These are phyloP conservation scores for Pleurotus djamor DNA, from an alignment of 768 basidiomycete species.

Conservation along the genomic window DNA sequence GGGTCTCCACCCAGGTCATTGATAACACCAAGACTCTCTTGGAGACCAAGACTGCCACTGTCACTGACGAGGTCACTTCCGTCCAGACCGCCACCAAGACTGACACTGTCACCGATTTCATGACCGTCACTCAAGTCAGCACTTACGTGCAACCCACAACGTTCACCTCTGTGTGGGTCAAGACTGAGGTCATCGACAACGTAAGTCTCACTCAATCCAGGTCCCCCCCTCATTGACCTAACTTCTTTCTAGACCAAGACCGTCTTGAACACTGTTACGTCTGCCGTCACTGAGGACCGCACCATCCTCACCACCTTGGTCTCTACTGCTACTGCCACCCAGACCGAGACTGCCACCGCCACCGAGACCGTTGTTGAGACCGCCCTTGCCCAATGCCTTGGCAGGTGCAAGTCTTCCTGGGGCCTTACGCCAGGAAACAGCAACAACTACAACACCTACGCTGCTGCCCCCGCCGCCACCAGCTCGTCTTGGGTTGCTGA, in stretches of 20 bases:
- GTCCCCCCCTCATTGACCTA: too few relatives aligned
- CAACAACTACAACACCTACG: conserved; percentile 47
- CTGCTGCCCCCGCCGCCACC: conserved; percentile 21
- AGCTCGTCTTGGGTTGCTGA: neutral
- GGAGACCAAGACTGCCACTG: conserved; percentile 46
- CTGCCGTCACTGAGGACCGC: conserved; percentile 45
- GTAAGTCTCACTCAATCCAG: too few relatives aligned
- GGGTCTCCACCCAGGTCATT: conserved; percentile 52
- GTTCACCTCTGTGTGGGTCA: conserved; percentile 47
- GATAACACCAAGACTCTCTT: conserved; percentile 62
- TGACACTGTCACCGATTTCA: conserved; percentile 47
- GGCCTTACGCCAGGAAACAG: conserved; percentile 50
- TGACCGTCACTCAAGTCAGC: conserved; percentile 51
- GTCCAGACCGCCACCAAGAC: conserved; percentile 58
- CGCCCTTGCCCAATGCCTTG: conserved; percentile 52
- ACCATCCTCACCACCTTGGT: conserved; percentile 49
- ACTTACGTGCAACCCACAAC: conserved; percentile 61
- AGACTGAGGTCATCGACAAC: conserved; percentile 56
- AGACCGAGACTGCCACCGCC: conserved; percentile 38
- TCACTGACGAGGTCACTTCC: conserved; percentile 52
- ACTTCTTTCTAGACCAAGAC: conserved; percentile 73
- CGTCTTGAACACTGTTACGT: conserved; percentile 52
- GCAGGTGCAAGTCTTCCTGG: conserved; percentile 59
- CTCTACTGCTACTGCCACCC: conserved; percentile 44
- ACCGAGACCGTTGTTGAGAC: conserved; percentile 40